phyloP scores from a whole-genome alignment of 805 yeast genomes.

The Saturnispora mendoncae region DNA sequence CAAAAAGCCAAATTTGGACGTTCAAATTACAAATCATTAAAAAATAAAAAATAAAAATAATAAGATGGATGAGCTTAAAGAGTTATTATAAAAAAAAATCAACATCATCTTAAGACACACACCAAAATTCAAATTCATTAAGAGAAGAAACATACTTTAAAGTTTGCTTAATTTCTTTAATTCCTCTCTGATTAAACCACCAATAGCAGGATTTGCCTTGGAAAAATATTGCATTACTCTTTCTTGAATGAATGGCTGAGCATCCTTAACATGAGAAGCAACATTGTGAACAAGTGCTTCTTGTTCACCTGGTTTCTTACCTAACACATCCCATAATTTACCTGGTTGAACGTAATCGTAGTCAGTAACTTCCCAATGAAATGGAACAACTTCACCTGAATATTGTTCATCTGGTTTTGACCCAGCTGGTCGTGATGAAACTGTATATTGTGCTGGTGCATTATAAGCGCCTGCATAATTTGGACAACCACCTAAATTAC shows the following conservation, averaged over 20 bases:
- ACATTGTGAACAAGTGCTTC: conserved; percentile 75
- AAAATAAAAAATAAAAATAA: background rate
- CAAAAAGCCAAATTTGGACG: too few relatives aligned
- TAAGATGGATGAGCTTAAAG: background rate
- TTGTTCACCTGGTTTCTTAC: conserved; percentile 75
- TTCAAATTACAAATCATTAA: background rate
- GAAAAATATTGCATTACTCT: conserved; percentile 67
- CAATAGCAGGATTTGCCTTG: conserved; percentile 63
- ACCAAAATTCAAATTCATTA: background rate
- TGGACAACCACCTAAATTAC: conserved; percentile 70
- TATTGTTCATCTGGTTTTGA: conserved; percentile 25
- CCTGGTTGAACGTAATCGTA: conserved; percentile 73
- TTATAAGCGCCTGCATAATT: conserved; percentile 57
- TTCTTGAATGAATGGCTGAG: conserved; percentile 70
- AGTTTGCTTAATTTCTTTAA: conserved; percentile 14
- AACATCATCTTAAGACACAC: background rate
- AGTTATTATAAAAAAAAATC: background rate
- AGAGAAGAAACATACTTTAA: too few relatives aligned
- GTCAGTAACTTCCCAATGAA: conserved; percentile 73
- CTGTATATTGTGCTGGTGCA: conserved; percentile 38
- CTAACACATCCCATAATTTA: conserved; percentile 69
- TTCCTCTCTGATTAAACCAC: conserved; percentile 58
- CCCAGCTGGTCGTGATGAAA: conserved; percentile 28
- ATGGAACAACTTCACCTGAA: conserved; percentile 43
- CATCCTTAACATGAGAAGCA: conserved; percentile 61